phyloP scores from a whole-genome alignment of 2,329 filamentous ascomycete species.

The Arthrobotrys musiformis region DNA sequence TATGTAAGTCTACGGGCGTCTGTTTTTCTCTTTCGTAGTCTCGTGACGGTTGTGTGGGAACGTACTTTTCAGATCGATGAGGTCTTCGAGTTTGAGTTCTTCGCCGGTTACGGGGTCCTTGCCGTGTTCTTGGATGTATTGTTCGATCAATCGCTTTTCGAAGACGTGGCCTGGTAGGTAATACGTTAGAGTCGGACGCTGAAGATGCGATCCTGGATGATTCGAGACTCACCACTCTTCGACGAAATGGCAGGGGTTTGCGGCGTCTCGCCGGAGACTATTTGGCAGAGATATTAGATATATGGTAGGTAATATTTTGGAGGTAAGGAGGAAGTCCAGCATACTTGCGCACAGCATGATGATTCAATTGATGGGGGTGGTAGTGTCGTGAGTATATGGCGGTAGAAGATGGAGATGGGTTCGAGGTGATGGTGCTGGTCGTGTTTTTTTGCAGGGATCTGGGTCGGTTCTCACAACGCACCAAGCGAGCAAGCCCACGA shows the following conservation, averaged over 20 bases:
- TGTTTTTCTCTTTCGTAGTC: neutral
- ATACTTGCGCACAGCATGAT: conserved; percentile 55
- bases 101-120: conserved; percentile 92
- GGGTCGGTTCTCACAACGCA: conserved; percentile 16
- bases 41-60: neutral
- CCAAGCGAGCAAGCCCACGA: neutral
- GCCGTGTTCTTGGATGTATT: conserved; percentile 91
- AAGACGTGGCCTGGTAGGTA: conserved; percentile 70
- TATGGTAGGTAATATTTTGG: neutral
- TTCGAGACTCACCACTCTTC: conserved; percentile 74
- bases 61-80: conserved; percentile 80
- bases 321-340: neutral
- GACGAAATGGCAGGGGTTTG: conserved; percentile 93
- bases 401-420: conserved; percentile 23
- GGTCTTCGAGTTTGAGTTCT: conserved; percentile 82
- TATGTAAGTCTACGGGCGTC: conserved; percentile 3
- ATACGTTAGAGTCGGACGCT: conserved; percentile 69
- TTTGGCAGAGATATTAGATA: neutral
- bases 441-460: conserved; percentile 51
- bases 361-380: conserved; percentile 36
- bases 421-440: conserved; percentile 39
- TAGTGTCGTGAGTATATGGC: conserved; percentile 14
- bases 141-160: conserved; percentile 93
- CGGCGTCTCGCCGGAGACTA: conserved; percentile 96
- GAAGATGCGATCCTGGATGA: conserved; percentile 46